These are phyloP conservation scores for Sphaerobolus stellatus DNA, from an alignment of 1,284 basidiomycete species.

Conservation along the genomic window DNA sequence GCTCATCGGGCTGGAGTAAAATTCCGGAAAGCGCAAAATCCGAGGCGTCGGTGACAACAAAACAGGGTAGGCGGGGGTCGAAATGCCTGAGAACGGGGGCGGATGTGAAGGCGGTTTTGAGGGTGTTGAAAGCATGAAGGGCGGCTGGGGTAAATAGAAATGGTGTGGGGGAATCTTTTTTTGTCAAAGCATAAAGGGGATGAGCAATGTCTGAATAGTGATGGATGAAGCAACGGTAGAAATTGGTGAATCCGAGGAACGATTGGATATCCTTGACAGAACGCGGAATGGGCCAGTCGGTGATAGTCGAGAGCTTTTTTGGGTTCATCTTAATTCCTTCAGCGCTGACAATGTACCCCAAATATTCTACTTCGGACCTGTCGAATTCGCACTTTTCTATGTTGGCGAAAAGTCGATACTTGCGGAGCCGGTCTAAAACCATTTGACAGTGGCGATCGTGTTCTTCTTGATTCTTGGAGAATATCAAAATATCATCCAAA, in stretches of 20 bases:
- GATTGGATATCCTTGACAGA: too few relatives aligned
- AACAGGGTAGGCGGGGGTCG: background rate
- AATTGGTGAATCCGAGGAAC: too few relatives aligned
- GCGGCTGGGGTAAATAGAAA: background rate
- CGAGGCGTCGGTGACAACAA: background rate
- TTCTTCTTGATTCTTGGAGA: conserved; percentile 21
- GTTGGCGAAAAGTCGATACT: conserved; percentile 10
- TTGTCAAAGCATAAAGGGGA: too few relatives aligned
- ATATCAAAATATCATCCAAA: conserved; percentile 38
- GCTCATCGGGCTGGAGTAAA: background rate
- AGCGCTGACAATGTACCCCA: too few relatives aligned
- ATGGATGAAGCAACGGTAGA: too few relatives aligned
- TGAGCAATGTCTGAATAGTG: too few relatives aligned
- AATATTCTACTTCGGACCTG: too few relatives aligned
- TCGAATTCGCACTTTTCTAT: too few relatives aligned
- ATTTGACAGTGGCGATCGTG: conserved; percentile 24
- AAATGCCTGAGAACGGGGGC: background rate
- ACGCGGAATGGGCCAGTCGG: conserved; percentile 21
- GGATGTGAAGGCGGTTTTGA: background rate
- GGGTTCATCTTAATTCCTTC: too few relatives aligned
- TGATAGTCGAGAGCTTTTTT: conserved; percentile 19
- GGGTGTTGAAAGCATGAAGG: background rate
- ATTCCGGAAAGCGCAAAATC: background rate
- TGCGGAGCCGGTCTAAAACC: conserved; percentile 20
- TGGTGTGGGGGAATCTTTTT: too few relatives aligned